phyloP scores from a whole-genome alignment of 805 yeast species.

The Kluyveromyces wickerhamii region DNA sequence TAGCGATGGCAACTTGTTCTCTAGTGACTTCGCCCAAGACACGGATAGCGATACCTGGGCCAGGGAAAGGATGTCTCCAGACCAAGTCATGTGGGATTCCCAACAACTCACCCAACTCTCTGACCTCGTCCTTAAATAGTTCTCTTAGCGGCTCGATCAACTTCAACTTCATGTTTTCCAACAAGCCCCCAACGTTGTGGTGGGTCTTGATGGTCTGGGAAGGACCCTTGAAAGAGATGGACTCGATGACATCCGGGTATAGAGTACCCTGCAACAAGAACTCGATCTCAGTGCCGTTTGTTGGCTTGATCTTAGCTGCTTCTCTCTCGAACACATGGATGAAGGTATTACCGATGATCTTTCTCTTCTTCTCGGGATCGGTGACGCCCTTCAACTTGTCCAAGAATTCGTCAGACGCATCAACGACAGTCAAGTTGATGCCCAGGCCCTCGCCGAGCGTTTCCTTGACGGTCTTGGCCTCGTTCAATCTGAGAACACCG shows the following conservation, averaged over 20 bases:
- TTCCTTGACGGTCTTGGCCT: constrained; percentile 80
- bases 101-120: constrained; percentile 87
- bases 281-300: constrained; percentile 83
- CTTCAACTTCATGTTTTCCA: constrained; percentile 97
- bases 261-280: constrained; percentile 93
- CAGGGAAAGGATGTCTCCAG: constrained; percentile 99
- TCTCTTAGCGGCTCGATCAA: constrained; percentile 98
- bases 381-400: constrained; percentile 84
- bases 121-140: constrained; percentile 97
- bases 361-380: constrained; percentile 98
- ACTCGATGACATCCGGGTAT: constrained; percentile 97
- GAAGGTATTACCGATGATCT: constrained; percentile 96
- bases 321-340: constrained; percentile 95
- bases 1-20: constrained; percentile 89
- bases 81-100: constrained; percentile 96
- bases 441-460: constrained; percentile 91
- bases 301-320: constrained; percentile 86
- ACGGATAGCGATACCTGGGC: constrained; percentile 99
- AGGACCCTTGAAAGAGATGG: constrained; percentile 98
- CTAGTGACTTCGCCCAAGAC: constrained; percentile 95
- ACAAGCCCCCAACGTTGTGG: constrained; percentile 97
- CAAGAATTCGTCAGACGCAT: constrained; percentile 87
- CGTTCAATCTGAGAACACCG: constrained; percentile 94
- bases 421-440: constrained; percentile 88
- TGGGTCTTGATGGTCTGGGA: constrained; percentile 99